Evolutionary conservation across 345 rosid genomes (phyloP).

Genomic region (Luvunga scandens): DNA sequence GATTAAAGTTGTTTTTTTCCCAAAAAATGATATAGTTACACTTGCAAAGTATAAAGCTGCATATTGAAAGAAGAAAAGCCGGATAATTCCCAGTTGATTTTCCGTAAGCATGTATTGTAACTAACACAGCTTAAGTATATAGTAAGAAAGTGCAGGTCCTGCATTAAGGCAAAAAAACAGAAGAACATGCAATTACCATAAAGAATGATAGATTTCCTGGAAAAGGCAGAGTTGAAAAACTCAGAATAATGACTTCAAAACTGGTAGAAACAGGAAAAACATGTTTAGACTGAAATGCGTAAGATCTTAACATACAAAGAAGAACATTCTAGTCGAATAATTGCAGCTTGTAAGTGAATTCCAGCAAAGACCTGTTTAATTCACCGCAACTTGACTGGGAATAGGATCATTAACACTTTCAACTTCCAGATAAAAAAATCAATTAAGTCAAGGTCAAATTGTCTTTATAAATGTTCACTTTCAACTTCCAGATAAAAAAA

Average conservation of each 20-base stretch:
- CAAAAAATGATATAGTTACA: background rate
- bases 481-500: background rate
- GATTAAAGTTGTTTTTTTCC: background rate
- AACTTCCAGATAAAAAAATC: background rate
- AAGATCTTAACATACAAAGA: background rate
- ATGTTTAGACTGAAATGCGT: background rate
- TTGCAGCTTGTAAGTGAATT: background rate
- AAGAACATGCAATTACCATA: background rate
- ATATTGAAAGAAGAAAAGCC: background rate
- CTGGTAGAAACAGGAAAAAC: background rate
- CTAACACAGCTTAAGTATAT: background rate
- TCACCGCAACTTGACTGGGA: background rate
- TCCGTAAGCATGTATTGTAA: background rate
- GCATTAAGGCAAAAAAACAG: background rate
- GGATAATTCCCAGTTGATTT: background rate
- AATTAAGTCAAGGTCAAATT: background rate
- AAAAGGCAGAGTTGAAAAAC: background rate
- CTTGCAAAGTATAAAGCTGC: background rate
- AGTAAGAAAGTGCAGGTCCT: background rate
- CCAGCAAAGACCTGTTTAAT: background rate
- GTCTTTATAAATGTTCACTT: no score
- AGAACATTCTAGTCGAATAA: background rate
- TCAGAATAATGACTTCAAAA: background rate
- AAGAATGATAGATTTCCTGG: background rate
- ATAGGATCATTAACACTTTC: background rate